Conservation (phyloP, 1,139 yeast genomes). For the Geotrichum cucujoidarum region DNA sequence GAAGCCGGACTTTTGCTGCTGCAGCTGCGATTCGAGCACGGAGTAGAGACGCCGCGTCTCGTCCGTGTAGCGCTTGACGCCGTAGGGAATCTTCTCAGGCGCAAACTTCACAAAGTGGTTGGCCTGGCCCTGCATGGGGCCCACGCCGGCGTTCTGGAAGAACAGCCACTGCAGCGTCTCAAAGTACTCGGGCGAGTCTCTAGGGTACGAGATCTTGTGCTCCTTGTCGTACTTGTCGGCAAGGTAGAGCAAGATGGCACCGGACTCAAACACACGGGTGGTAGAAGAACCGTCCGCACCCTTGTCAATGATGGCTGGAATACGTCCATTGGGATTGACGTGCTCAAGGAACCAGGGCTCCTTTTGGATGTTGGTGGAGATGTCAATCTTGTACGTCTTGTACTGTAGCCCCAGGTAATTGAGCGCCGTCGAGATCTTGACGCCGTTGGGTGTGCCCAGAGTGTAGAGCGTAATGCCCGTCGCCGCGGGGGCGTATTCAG, state of each 20-base stretch:
- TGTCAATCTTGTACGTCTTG: constrained; percentile 43
- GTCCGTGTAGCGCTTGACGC: constrained; percentile 45
- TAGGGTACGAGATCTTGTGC: constrained; percentile 44
- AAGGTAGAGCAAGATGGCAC: constrained; percentile 53
- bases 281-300: constrained; percentile 31
- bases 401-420: constrained; percentile 48
- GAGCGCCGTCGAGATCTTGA: constrained; percentile 46
- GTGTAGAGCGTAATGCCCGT: constrained; percentile 42
- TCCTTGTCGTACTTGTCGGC: constrained; percentile 53
- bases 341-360: constrained; percentile 47
- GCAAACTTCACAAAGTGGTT: constrained; percentile 45
- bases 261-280: constrained; percentile 45
- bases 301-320: constrained; percentile 50
- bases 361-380: constrained; percentile 44
- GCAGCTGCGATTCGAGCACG: constrained; percentile 48
- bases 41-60: constrained; percentile 52
- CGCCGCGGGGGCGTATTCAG: constrained; percentile 12
- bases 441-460: constrained; percentile 54
- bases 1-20: constrained; percentile 44
- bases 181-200: constrained; percentile 46
- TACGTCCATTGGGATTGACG: constrained; percentile 60
- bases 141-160: constrained; percentile 56
- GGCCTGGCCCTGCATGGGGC: constrained; percentile 61
- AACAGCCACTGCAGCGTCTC: constrained; percentile 49
- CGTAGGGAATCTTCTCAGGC: constrained; percentile 48